Percentiles rank a stretch among this genome's conserved stretches.
Conservation (phyloP, 225 moss, liverwort and hornwort genomes). For the Pseudoscleropodium purum region DNA sequence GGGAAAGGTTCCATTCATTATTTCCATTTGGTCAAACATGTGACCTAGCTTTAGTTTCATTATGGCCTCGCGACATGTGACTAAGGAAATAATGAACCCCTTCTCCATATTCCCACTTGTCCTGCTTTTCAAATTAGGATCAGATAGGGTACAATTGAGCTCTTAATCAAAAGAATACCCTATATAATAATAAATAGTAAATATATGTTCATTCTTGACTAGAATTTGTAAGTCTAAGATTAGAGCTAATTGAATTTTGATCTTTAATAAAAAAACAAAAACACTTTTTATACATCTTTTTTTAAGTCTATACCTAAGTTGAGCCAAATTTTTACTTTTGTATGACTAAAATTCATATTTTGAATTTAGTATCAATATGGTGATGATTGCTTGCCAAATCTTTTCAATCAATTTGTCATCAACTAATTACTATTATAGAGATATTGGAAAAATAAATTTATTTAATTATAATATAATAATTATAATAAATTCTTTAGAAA, state of each 20-base stretch:
- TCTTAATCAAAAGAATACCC: neutral
- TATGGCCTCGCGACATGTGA: neutral
- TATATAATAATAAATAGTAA: too few relatives aligned
- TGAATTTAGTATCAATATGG: too few relatives aligned
- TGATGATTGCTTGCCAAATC: too few relatives aligned
- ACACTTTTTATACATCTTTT: too few relatives aligned
- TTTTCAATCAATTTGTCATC: too few relatives aligned
- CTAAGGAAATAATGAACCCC: neutral
- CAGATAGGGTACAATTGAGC: neutral
- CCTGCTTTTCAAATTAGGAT: neutral
- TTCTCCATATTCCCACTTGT: neutral
- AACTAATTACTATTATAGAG: too few relatives aligned
- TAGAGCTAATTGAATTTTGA: neutral
- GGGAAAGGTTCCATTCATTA: neutral
- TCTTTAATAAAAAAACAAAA: neutral
- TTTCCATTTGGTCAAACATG: neutral
- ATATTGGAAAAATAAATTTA: too few relatives aligned
- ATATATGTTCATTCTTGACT: neutral
- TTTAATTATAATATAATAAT: too few relatives aligned
- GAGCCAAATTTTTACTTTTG: too few relatives aligned
- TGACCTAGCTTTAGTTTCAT: neutral
- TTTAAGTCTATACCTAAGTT: too few relatives aligned
- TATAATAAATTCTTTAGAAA: too few relatives aligned
- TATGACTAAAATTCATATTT: too few relatives aligned
- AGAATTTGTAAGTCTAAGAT: neutral